Evolutionary conservation across 345 rosid genomes (phyloP).

Genomic region (Camelina neglecta): DNA sequence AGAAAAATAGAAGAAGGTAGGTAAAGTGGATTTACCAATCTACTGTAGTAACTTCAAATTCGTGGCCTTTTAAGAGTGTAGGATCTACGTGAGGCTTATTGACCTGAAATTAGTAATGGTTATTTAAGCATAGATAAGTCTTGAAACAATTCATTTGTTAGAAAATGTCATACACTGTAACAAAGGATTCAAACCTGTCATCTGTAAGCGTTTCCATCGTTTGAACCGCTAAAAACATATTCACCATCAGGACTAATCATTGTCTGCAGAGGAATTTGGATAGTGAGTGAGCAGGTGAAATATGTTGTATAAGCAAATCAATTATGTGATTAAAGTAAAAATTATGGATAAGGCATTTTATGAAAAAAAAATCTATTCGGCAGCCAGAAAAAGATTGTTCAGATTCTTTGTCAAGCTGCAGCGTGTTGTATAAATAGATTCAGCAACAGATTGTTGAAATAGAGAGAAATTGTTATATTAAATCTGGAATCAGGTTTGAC

Average conservation of each 20-base stretch:
- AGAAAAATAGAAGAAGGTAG: neutral
- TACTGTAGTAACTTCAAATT: constrained; percentile 87
- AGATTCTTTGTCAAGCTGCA: constrained; percentile 87
- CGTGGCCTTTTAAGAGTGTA: constrained; percentile 62
- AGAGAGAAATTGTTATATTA: constrained; percentile 19
- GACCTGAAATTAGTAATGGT: constrained; percentile 53
- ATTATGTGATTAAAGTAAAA: neutral
- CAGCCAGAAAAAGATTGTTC: constrained; percentile 67
- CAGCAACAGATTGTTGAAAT: constrained; percentile 45
- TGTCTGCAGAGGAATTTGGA: constrained; percentile 55
- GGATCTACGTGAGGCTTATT: constrained; percentile 70
- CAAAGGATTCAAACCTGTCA: constrained; percentile 73
- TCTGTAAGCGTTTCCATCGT: constrained; percentile 78
- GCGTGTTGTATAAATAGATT: constrained; percentile 74
- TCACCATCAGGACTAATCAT: constrained; percentile 88
- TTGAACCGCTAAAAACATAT: constrained; percentile 83
- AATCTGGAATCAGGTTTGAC: constrained; percentile 8
- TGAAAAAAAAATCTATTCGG: constrained; percentile 73
- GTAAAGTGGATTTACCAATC: constrained; percentile 64
- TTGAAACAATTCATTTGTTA: constrained; percentile 21
- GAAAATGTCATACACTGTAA: constrained; percentile 6
- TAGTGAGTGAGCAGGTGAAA: constrained; percentile 17
- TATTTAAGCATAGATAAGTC: constrained; percentile 1
- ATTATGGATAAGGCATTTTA: constrained; percentile 40
- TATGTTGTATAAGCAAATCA: neutral